These are phyloP conservation scores for Hansfordia pulvinata DNA, from an alignment of 2,329 filamentous ascomycete species.

Conservation along the genomic window DNA sequence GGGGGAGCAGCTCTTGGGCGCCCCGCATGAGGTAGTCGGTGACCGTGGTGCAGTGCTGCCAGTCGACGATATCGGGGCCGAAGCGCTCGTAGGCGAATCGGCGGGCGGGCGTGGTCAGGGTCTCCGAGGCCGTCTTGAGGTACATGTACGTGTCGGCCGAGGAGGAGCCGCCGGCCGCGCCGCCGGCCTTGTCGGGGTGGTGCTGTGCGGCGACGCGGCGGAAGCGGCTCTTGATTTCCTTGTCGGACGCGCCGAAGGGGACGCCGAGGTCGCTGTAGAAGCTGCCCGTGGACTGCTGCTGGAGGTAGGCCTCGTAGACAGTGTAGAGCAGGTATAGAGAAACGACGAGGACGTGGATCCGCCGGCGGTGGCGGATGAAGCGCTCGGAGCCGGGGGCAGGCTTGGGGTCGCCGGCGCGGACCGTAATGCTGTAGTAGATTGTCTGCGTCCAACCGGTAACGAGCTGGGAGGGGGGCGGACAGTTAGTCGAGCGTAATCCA, in stretches of 20 bases:
- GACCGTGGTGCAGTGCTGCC: constrained; percentile 53
- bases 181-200: constrained; percentile 73
- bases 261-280: constrained; percentile 73
- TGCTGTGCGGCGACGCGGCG: constrained; percentile 55
- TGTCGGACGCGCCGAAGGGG: constrained; percentile 53
- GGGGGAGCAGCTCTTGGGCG: constrained; percentile 38
- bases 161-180: constrained; percentile 20
- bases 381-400: constrained; percentile 57
- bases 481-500: constrained; percentile 5
- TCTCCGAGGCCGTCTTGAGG: constrained; percentile 73
- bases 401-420: constrained; percentile 77
- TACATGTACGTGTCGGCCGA: constrained; percentile 53
- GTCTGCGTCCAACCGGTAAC: constrained; percentile 65
- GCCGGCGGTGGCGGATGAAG: constrained; percentile 60
- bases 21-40: constrained; percentile 62
- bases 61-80: constrained; percentile 56
- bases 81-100: constrained; percentile 87
- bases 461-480: constrained; percentile 35
- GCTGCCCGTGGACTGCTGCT: constrained; percentile 55
- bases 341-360: constrained; percentile 75
- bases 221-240: constrained; percentile 72
- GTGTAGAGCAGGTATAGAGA: constrained; percentile 79
- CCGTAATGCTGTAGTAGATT: constrained; percentile 76
- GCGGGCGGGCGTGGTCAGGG: constrained; percentile 59
- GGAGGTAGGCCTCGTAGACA: constrained; percentile 81